These are phyloP conservation scores for Trypanosoma lewisi DNA, from an alignment of 208 protist species.

Conservation along the genomic window DNA sequence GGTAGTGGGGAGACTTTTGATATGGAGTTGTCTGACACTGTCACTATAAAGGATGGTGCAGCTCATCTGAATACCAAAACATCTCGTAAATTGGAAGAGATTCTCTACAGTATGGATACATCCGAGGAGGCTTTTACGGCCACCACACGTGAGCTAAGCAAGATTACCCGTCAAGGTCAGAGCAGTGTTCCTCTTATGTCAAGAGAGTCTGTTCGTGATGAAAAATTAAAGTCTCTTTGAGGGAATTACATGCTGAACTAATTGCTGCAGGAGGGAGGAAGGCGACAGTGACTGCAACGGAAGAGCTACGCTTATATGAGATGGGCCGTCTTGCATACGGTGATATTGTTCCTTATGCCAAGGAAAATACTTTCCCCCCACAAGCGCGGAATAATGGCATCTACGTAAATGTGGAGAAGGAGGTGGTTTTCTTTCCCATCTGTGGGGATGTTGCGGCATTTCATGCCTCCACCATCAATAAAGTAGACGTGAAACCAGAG, in stretches of 20 bases:
- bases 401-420: slow-evolving; percentile 81
- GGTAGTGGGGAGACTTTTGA: slow-evolving; percentile 37
- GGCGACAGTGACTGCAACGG: slow-evolving; percentile 35
- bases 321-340: slow-evolving; percentile 70
- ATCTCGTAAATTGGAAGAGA: slow-evolving; percentile 60
- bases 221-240: slow-evolving; percentile 63
- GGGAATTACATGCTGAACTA: slow-evolving; percentile 68
- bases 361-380: slow-evolving; percentile 31
- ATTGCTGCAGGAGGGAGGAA: slow-evolving; percentile 78
- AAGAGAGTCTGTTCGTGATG: slow-evolving; percentile 67
- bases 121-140: slow-evolving; percentile 27
- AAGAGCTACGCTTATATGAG: slow-evolving; percentile 65
- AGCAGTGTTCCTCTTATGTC: slow-evolving; percentile 69
- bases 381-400: slow-evolving; percentile 53
- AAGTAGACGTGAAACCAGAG: slow-evolving; percentile 85
- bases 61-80: slow-evolving; percentile 77
- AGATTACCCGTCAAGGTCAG: slow-evolving; percentile 78
- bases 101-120: slow-evolving; percentile 56
- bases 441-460: slow-evolving; percentile 91
- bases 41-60: slow-evolving; percentile 53
- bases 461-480: slow-evolving; percentile 95
- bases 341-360: slow-evolving; percentile 49
- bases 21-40: slow-evolving; percentile 82
- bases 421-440: slow-evolving; percentile 94
- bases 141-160: slow-evolving; percentile 45